These are phyloP conservation scores for Acacia pycnantha DNA, from an alignment of 331 rosid species.

Conservation along the genomic window DNA sequence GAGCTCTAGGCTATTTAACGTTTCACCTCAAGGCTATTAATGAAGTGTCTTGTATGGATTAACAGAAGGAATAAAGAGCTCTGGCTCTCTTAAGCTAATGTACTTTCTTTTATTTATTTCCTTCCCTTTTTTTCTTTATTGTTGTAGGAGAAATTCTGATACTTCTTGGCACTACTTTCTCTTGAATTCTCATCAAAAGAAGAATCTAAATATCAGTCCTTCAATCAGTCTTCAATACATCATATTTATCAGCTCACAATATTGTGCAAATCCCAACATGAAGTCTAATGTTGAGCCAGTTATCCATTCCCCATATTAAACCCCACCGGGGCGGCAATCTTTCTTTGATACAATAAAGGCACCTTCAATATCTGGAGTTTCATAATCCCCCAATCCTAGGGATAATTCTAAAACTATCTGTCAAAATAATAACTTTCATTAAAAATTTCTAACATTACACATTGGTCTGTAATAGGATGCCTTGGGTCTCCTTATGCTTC, in stretches of 20 bases:
- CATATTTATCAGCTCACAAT: background rate
- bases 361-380: background rate
- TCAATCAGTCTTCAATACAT: background rate
- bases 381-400: slow-evolving; percentile 4
- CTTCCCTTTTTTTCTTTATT: background rate
- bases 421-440: background rate
- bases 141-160: slow-evolving; percentile 36
- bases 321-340: background rate
- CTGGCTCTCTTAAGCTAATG: background rate
- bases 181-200: background rate
- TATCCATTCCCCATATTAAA: slow-evolving; percentile 1
- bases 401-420: slow-evolving; percentile 16
- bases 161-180: background rate
- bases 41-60: background rate
- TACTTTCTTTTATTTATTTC: background rate
- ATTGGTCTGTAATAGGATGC: background rate
- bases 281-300: slow-evolving; percentile 18
- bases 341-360: background rate
- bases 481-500: slow-evolving; percentile 7
- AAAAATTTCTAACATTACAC: slow-evolving; percentile 14
- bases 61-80: background rate
- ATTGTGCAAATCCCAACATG: background rate
- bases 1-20: background rate
- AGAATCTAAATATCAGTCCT: background rate
- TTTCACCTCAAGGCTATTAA: background rate